phyloP scores from a whole-genome alignment of 2,329 filamentous ascomycete genomes.

The Fusarium sp. region DNA sequence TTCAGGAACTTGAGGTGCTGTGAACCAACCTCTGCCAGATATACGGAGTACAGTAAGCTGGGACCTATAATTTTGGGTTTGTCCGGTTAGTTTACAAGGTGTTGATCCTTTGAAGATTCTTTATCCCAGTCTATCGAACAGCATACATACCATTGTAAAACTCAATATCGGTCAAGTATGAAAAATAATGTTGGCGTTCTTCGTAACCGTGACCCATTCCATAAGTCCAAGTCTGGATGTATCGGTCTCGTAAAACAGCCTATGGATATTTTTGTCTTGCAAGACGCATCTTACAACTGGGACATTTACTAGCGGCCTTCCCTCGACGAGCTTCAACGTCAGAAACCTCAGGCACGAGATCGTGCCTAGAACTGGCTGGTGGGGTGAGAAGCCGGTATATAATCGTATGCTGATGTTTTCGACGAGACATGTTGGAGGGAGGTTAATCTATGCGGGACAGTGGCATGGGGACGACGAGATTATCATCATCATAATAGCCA shows the following conservation, averaged over 20 bases:
- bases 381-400: conserved; percentile 25
- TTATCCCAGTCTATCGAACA: neutral
- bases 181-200: neutral
- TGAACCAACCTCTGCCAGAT: neutral
- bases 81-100: neutral
- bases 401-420: conserved; percentile 28
- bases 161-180: neutral
- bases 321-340: conserved; percentile 7
- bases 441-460: conserved; percentile 21
- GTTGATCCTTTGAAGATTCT: neutral
- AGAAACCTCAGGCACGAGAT: neutral
- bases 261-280: neutral
- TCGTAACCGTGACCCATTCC: neutral
- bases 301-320: neutral
- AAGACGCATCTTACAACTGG: neutral
- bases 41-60: neutral
- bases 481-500: neutral
- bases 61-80: neutral
- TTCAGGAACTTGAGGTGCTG: conserved; percentile 22
- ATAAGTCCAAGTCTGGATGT: neutral
- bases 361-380: conserved; percentile 16
- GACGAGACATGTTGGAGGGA: conserved; percentile 24
- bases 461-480: conserved; percentile 3
- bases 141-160: conserved; percentile 9
- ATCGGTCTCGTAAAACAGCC: neutral